Evolutionary conservation across 129 eudicot genomes (phyloP).

Genomic region (Flaveria ramosissima): DNA sequence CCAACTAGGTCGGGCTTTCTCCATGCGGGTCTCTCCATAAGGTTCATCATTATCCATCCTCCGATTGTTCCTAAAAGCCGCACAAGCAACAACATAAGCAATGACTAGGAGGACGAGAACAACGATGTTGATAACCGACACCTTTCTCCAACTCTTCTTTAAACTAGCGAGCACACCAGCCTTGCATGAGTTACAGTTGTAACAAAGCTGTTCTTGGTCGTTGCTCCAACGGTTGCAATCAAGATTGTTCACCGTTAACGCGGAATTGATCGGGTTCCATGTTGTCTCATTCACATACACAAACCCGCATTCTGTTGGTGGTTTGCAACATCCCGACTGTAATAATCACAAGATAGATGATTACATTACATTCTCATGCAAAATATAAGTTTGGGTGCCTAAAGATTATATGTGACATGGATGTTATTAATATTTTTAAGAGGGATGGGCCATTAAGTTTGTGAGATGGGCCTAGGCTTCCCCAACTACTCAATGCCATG

Average conservation of each 20-base stretch:
- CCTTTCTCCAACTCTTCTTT: slow-evolving; percentile 91
- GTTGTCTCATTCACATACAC: slow-evolving; percentile 64
- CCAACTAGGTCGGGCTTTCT: slow-evolving; percentile 78
- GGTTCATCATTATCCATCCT: slow-evolving; percentile 87
- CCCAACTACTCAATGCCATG: background rate
- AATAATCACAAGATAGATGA: slow-evolving; percentile 2
- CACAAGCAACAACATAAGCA: slow-evolving; percentile 70
- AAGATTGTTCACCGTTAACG: slow-evolving; percentile 24
- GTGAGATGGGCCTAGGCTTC: background rate
- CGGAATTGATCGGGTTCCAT: slow-evolving; percentile 45
- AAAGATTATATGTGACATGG: background rate
- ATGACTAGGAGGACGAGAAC: slow-evolving; percentile 74
- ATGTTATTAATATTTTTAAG: too few relatives aligned
- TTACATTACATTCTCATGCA: background rate
- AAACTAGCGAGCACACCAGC: slow-evolving; percentile 88
- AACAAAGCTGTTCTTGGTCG: slow-evolving; percentile 74
- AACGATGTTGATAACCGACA: slow-evolving; percentile 79
- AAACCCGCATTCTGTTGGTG: slow-evolving; percentile 81
- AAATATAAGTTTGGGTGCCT: background rate
- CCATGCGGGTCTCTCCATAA: slow-evolving; percentile 87
- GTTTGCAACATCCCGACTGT: slow-evolving; percentile 97
- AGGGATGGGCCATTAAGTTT: too few relatives aligned
- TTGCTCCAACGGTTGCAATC: slow-evolving; percentile 81
- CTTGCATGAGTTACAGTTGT: slow-evolving; percentile 80
- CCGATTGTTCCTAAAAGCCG: slow-evolving; percentile 84